Evolutionary conservation across 2,329 filamentous ascomycete species (phyloP).

Genomic region (Neonectria magnoliae): DNA sequence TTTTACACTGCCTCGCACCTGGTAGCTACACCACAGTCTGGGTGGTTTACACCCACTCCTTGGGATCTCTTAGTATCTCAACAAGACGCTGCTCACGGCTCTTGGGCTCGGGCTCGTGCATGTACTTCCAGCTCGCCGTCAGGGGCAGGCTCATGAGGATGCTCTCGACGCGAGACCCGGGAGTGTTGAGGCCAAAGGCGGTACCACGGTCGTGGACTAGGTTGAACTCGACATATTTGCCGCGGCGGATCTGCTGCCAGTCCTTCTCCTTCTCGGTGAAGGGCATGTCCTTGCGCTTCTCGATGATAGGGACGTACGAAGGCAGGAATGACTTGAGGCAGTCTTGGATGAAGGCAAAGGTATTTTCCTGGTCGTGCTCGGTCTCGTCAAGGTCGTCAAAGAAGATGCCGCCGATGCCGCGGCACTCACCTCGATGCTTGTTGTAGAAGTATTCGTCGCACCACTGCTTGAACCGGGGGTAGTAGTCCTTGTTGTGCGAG

Average conservation of each 20-base stretch:
- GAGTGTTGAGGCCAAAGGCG: slow-evolving; percentile 91
- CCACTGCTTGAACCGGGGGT: slow-evolving; percentile 96
- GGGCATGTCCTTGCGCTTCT: slow-evolving; percentile 89
- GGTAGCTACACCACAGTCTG: neutral
- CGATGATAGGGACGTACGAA: slow-evolving; percentile 88
- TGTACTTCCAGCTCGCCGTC: slow-evolving; percentile 95
- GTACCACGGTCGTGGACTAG: slow-evolving; percentile 96
- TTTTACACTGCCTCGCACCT: slow-evolving; percentile 33
- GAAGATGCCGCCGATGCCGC: slow-evolving; percentile 96
- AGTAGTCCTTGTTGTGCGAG: slow-evolving; percentile 91
- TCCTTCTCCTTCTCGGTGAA: slow-evolving; percentile 88
- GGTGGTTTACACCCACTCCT: slow-evolving; percentile 68
- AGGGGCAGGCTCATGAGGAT: slow-evolving; percentile 97
- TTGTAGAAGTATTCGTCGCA: slow-evolving; percentile 98
- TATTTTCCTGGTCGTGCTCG: slow-evolving; percentile 86
- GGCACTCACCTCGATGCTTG: slow-evolving; percentile 86
- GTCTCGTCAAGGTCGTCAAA: slow-evolving; percentile 95
- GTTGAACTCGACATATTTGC: slow-evolving; percentile 99
- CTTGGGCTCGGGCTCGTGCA: slow-evolving; percentile 83
- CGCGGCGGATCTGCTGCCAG: slow-evolving; percentile 94
- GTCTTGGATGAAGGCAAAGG: slow-evolving; percentile 89
- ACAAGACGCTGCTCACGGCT: slow-evolving; percentile 83
- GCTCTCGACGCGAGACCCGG: slow-evolving; percentile 90
- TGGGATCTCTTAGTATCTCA: slow-evolving; percentile 73
- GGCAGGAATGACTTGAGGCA: slow-evolving; percentile 89